phyloP scores from a whole-genome alignment of 2,329 filamentous ascomycete genomes.

The Elsinoe australis region DNA sequence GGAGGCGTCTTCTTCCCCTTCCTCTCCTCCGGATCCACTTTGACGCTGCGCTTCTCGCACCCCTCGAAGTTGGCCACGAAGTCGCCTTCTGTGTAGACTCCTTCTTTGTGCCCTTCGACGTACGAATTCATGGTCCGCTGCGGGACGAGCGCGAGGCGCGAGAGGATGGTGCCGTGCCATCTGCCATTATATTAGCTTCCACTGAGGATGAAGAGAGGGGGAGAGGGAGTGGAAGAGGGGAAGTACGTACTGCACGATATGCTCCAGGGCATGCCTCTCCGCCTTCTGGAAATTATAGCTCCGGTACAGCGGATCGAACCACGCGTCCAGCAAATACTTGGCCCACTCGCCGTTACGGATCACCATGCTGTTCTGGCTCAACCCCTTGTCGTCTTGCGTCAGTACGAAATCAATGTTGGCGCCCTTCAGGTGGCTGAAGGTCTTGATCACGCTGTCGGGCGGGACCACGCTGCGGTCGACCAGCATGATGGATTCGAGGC shows the following conservation, averaged over 20 bases:
- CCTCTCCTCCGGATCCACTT: constrained; percentile 35
- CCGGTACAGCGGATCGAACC: constrained; percentile 91
- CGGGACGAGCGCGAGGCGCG: constrained; percentile 81
- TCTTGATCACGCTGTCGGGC: constrained; percentile 94
- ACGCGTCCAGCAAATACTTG: constrained; percentile 85
- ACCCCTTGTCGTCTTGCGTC: constrained; percentile 73
- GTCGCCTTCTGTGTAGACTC: constrained; percentile 70
- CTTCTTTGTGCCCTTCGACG: constrained; percentile 30
- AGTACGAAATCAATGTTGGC: constrained; percentile 73
- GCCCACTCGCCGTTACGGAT: constrained; percentile 82
- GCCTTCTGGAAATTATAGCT: constrained; percentile 95
- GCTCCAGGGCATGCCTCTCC: constrained; percentile 77
- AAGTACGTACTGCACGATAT: constrained; percentile 43
- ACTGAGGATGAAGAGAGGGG: constrained; percentile 1
- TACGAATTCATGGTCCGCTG: constrained; percentile 81
- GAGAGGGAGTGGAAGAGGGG: neutral
- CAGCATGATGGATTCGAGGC: constrained; percentile 72
- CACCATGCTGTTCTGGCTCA: constrained; percentile 70
- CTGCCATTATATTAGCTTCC: constrained; percentile 39
- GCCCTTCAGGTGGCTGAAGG: constrained; percentile 72
- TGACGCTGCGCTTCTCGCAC: constrained; percentile 61
- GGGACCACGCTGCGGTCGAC: constrained; percentile 81
- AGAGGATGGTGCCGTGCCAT: constrained; percentile 94
- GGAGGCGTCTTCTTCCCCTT: constrained; percentile 57
- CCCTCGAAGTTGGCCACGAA: constrained; percentile 71